Base-by-base conservation (phyloP, 805 yeast genomes). In the Pachysolen tannophilus region DNA sequence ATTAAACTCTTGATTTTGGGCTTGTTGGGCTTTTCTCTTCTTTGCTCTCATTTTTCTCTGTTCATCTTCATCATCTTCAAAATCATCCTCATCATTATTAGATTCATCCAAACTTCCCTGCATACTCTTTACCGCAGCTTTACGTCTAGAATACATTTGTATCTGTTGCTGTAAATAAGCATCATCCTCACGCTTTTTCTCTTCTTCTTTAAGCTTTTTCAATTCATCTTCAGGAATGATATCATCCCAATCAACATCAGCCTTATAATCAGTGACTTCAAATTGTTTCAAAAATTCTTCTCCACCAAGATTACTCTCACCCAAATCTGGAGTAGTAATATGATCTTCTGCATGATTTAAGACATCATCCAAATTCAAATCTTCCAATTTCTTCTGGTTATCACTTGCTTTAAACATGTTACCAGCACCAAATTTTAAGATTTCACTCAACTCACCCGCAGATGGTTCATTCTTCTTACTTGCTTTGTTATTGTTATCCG, bases 161-260 rank as follows among this genome's bases (percentile, higher is more conserved):
- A 92, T 77, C 57, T 92, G 97, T 47, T 87, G 90, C 50, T 86
- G 78, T 38, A 92, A 69, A 50, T 76, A 88, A 44, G 77, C 82
- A 43, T 90, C 97, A 45, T 92, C 97, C 30, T 79, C 72, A 34
- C 82, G 72, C 54, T 78, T 81, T 66, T 82, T 79, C 54, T 92
- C 98, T 37, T 87, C 95, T 44, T 83, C 95, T 55, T 92, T 92
- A 48, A 92, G 68, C 54, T 82, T 85, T 41, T 77, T 71, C 43
- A 94, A 67, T 56, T 92, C 98, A 30, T 84, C 95, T 44, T 85
- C 88, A 0, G 99, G 99, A 49, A 92, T 92, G 47, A 92, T 92
- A 57, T 92, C 99, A 62, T 92, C 97, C 99, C 99, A 92, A 44
- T 87, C 94, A 42, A 90, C 87, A 56, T 90, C 96, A 1, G 98